These are phyloP conservation scores for Forsythia suspensa DNA, from an alignment of 257 asterid species.

Conservation along the genomic window DNA sequence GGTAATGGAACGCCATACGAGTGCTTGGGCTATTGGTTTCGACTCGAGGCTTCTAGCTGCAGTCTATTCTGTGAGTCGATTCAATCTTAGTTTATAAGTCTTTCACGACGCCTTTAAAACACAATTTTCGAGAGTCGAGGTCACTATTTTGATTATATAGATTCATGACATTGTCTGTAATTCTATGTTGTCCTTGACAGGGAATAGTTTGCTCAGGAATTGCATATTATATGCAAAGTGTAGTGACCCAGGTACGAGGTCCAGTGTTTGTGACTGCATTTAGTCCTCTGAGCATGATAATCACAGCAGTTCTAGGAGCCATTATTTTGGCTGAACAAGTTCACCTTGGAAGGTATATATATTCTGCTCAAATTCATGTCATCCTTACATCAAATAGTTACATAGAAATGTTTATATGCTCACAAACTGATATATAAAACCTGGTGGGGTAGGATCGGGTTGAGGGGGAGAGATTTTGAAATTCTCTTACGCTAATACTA, in stretches of 20 bases:
- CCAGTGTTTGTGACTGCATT: conserved; percentile 89
- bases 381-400: too few relatives aligned
- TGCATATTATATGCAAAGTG: conserved; percentile 78
- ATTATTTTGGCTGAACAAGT: conserved; percentile 63
- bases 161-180: neutral
- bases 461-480: too few relatives aligned
- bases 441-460: neutral
- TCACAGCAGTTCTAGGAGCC: conserved; percentile 75
- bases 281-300: conserved; percentile 73
- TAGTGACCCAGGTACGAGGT: conserved; percentile 63
- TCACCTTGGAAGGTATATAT: conserved; percentile 71
- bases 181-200: conserved; percentile 26
- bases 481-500: too few relatives aligned
- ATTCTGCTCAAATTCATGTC: neutral
- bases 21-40: conserved; percentile 80
- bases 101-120: neutral
- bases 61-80: conserved; percentile 63
- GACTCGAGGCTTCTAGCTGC: conserved; percentile 85
- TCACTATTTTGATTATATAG: neutral
- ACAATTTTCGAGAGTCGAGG: neutral
- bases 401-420: neutral
- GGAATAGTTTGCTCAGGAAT: conserved; percentile 87
- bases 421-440: neutral
- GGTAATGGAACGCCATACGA: conserved; percentile 57
- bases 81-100: neutral